Conservation (phyloP, 1,139 yeast species). For the Taphrina deformans region DNA sequence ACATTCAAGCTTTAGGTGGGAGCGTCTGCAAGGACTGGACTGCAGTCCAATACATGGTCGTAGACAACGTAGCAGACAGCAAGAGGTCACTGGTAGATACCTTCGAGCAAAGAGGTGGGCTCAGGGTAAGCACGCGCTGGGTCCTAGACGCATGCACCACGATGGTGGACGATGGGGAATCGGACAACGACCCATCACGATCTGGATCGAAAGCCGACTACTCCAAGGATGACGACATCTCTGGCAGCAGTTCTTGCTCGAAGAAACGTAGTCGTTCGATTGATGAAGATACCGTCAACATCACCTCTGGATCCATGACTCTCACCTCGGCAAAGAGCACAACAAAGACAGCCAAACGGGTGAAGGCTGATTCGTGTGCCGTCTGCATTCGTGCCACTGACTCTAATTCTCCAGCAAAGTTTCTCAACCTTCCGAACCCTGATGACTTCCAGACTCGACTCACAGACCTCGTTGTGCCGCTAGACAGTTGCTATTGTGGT, state of each 20-base stretch:
- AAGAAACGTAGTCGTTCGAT: not conserved
- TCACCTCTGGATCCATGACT: not conserved
- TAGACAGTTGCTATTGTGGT: conserved; percentile 3
- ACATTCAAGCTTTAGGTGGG: not conserved
- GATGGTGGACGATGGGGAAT: not conserved
- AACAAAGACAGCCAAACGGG: not conserved
- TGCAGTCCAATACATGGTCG: not conserved
- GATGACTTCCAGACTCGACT: not conserved
- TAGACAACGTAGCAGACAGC: not conserved
- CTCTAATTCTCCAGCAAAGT: not conserved
- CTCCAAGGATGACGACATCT: not conserved
- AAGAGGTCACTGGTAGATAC: not conserved
- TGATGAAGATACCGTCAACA: not conserved
- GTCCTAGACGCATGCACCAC: not conserved
- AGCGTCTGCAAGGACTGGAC: not conserved
- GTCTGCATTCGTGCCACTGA: not conserved
- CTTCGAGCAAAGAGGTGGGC: not conserved
- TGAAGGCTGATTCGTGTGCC: not conserved
- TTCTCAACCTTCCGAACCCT: not conserved
- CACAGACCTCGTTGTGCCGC: not conserved
- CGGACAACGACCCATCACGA: not conserved
- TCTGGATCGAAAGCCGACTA: not conserved
- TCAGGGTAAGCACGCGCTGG: not conserved
- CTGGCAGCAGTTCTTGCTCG: not conserved
- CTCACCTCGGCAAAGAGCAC: not conserved